Conservation (phyloP, 805 yeast species). For the Wickerhamiella occidentalis region DNA sequence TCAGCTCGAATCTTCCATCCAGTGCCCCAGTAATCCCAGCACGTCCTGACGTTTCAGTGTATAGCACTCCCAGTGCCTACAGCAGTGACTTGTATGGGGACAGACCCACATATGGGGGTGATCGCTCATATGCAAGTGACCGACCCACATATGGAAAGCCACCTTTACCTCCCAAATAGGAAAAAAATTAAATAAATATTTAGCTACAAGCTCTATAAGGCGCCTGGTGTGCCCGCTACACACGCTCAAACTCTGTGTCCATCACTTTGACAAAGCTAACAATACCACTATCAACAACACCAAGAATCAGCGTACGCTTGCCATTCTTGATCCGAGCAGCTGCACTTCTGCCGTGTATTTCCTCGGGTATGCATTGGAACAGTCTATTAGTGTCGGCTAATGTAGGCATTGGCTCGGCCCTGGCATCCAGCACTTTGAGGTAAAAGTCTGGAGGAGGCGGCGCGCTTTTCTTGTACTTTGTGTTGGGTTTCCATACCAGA, state of each 20-base stretch:
- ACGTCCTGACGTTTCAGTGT: conserved; percentile 7
- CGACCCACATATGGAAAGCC: background rate
- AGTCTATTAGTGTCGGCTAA: conserved; percentile 27
- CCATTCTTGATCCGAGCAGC: conserved; percentile 40
- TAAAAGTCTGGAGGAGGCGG: conserved; percentile 69
- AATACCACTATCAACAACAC: conserved; percentile 64
- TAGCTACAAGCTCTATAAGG: background rate
- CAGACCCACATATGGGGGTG: conserved; percentile 1
- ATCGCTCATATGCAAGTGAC: no score
- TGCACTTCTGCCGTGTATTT: conserved; percentile 26
- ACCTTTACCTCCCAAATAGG: background rate
- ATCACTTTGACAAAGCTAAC: conserved; percentile 43
- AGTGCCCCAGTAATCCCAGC: background rate
- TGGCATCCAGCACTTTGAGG: conserved; percentile 42
- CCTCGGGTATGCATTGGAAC: conserved; percentile 22
- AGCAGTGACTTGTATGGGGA: conserved; percentile 17
- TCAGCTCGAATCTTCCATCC: background rate
- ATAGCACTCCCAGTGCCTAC: conserved; percentile 20
- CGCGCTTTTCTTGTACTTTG: conserved; percentile 51
- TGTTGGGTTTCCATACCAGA: conserved; percentile 72
- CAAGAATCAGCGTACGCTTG: conserved; percentile 42
- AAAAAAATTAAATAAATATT: background rate
- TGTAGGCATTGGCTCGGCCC: conserved; percentile 27
- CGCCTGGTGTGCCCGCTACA: background rate
- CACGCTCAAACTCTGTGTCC: conserved; percentile 20